Conservation (phyloP, 2,329 filamentous ascomycete genomes). For the Arthrobotrys musiformis region DNA sequence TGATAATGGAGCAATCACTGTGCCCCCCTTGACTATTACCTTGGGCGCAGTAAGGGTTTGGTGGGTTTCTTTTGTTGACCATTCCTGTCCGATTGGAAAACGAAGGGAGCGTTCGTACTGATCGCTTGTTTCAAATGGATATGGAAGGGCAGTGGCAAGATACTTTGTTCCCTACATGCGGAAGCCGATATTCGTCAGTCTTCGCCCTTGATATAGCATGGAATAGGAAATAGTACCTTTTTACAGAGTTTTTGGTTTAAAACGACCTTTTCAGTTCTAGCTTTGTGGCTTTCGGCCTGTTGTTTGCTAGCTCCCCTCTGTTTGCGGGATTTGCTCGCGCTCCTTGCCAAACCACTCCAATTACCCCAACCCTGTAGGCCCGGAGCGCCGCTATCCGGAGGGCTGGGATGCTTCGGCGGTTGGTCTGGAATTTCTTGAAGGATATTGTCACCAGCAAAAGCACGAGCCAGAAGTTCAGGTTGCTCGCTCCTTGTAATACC, state of each 20-base stretch:
- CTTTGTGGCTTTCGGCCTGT: slow-evolving; percentile 60
- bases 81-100: slow-evolving; percentile 89
- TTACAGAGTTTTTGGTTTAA: slow-evolving; percentile 90
- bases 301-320: slow-evolving; percentile 60
- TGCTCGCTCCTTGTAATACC: slow-evolving; percentile 18
- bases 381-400: slow-evolving; percentile 80
- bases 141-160: slow-evolving; percentile 82
- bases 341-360: slow-evolving; percentile 77
- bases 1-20: slow-evolving; percentile 78
- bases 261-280: slow-evolving; percentile 72
- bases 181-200: slow-evolving; percentile 51
- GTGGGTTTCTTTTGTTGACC: slow-evolving; percentile 95
- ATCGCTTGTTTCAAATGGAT: slow-evolving; percentile 84
- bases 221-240: slow-evolving; percentile 72
- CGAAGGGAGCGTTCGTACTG: slow-evolving; percentile 92
- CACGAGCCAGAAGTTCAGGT: slow-evolving; percentile 76
- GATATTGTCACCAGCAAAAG: slow-evolving; percentile 89
- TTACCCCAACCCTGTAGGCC: slow-evolving; percentile 94
- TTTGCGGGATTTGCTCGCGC: slow-evolving; percentile 61
- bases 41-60: slow-evolving; percentile 89
- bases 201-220: slow-evolving; percentile 29
- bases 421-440: slow-evolving; percentile 83
- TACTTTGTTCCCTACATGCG: slow-evolving; percentile 79
- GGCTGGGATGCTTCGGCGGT: slow-evolving; percentile 71
- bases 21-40: slow-evolving; percentile 87